A percentile compares a stretch with the other conserved stretches of the same genome.
Conservation (phyloP, 1,284 basidiomycete species). For the Leccinum pachyderme region DNA sequence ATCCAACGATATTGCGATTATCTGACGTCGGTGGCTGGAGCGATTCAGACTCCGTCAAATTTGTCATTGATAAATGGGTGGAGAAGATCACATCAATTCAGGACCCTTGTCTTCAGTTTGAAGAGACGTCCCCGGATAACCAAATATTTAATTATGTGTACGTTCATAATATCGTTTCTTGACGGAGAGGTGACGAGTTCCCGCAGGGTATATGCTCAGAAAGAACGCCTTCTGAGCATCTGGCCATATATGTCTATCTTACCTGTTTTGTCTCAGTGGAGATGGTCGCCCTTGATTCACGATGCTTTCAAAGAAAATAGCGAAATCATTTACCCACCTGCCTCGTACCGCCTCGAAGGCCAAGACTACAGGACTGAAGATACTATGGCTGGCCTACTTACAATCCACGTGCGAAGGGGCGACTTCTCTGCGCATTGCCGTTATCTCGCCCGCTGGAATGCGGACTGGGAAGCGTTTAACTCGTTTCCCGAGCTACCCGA, state of each 20-base stretch:
- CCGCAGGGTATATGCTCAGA: conserved; percentile 33
- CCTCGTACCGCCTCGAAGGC: not conserved
- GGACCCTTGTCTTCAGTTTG: conserved; percentile 36
- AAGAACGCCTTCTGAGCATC: conserved; percentile 32
- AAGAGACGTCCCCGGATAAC: conserved; percentile 20
- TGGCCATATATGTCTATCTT: conserved; percentile 38
- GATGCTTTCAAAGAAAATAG: conserved; percentile 36
- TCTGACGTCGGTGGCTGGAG: conserved; percentile 22
- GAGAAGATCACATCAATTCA: conserved; percentile 30
- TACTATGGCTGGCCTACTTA: conserved; percentile 41
- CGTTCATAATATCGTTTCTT: conserved; percentile 8
- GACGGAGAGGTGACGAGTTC: not conserved
- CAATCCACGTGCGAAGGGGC: conserved; percentile 57
- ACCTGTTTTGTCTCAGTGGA: conserved; percentile 37
- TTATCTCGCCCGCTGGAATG: conserved; percentile 38
- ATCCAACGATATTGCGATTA: conserved; percentile 28
- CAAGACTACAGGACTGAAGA: not conserved
- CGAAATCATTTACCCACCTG: conserved; percentile 29
- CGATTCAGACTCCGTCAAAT: conserved; percentile 20
- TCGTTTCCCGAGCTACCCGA: conserved; percentile 40
- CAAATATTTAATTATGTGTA: conserved; percentile 35
- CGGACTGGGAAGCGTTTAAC: conserved; percentile 42
- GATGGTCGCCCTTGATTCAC: conserved; percentile 40
- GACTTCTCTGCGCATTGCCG: conserved; percentile 53
- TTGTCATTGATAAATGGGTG: conserved; percentile 34